Percentiles rank a stretch among this genome's conserved stretches.
phyloP scores from a whole-genome alignment of 2,329 filamentous ascomycete genomes.

The Colletotrichum sp. region DNA sequence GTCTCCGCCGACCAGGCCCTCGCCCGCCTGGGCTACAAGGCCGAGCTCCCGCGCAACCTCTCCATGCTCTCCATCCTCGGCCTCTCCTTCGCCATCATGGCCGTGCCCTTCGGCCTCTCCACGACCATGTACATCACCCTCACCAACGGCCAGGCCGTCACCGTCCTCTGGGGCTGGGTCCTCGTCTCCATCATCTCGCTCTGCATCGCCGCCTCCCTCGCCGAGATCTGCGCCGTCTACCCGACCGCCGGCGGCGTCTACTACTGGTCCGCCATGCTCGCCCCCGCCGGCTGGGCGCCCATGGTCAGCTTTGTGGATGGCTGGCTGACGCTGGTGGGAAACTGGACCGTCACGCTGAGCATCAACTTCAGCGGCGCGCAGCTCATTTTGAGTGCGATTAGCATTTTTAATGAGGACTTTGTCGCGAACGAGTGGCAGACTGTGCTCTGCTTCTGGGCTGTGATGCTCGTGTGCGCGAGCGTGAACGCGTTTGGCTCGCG shows the following conservation, averaged over 20 bases:
- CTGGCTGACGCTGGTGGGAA: conserved; percentile 75
- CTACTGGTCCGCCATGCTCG: conserved; percentile 74
- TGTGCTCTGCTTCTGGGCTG: conserved; percentile 73
- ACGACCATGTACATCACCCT: conserved; percentile 74
- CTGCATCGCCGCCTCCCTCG: conserved; percentile 68
- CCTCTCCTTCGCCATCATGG: conserved; percentile 76
- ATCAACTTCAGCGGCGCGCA: conserved; percentile 76
- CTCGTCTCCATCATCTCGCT: conserved; percentile 68
- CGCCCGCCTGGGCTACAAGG: conserved; percentile 50
- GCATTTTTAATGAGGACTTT: conserved; percentile 73
- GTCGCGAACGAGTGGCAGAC: conserved; percentile 73
- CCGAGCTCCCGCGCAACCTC: conserved; percentile 56
- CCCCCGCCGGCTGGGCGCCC: conserved; percentile 68
- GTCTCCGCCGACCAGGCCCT: conserved; percentile 32
- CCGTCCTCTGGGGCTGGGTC: conserved; percentile 74
- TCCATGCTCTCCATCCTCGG: conserved; percentile 66
- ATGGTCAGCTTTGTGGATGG: conserved; percentile 73
- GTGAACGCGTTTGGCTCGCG: conserved; percentile 69
- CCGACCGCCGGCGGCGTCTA: conserved; percentile 74
- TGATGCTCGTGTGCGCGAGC: conserved; percentile 67
- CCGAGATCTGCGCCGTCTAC: conserved; percentile 73
- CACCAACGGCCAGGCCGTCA: conserved; percentile 71
- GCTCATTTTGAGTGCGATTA: conserved; percentile 62
- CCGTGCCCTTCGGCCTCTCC: conserved; percentile 69
- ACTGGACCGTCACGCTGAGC: conserved; percentile 68